phyloP scores from a whole-genome alignment of 129 eudicot species.

The Flaveria robusta region DNA sequence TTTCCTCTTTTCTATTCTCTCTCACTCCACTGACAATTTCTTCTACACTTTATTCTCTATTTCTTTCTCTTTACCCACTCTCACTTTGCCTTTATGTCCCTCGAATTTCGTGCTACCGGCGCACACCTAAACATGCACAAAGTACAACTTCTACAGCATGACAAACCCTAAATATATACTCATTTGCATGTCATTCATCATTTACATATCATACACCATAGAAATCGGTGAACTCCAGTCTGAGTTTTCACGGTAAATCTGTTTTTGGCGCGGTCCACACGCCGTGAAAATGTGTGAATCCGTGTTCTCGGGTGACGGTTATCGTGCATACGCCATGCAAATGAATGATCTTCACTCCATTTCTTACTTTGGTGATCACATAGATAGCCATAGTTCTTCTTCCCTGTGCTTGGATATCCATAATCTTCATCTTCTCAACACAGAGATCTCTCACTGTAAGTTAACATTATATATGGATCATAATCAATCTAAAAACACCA shows the following conservation, averaged over 20 bases:
- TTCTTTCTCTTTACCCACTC: conserved; percentile 26
- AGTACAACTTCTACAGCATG: conserved; percentile 18
- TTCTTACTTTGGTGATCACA: conserved; percentile 46
- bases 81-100: conserved; percentile 21
- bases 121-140: conserved; percentile 40
- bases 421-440: conserved; percentile 64
- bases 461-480: background rate
- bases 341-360: conserved; percentile 66
- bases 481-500: background rate
- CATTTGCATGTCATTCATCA: conserved; percentile 22
- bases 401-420: conserved; percentile 56
- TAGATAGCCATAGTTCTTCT: conserved; percentile 45
- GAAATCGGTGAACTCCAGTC: conserved; percentile 15
- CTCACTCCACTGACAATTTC: conserved; percentile 34
- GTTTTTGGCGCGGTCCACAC: conserved; percentile 7
- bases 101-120: conserved; percentile 38
- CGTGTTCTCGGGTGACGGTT: conserved; percentile 19
- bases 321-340: conserved; percentile 13
- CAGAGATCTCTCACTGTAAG: conserved; percentile 60
- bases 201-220: conserved; percentile 15
- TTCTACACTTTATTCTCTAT: conserved; percentile 43
- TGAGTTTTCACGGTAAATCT: background rate
- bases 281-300: conserved; percentile 6
- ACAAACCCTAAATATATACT: conserved; percentile 20
- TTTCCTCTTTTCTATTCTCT: conserved; percentile 16